Evolutionary conservation across 1,139 yeast species (phyloP).

Genomic region (Blastobotrys illinoisensis): DNA sequence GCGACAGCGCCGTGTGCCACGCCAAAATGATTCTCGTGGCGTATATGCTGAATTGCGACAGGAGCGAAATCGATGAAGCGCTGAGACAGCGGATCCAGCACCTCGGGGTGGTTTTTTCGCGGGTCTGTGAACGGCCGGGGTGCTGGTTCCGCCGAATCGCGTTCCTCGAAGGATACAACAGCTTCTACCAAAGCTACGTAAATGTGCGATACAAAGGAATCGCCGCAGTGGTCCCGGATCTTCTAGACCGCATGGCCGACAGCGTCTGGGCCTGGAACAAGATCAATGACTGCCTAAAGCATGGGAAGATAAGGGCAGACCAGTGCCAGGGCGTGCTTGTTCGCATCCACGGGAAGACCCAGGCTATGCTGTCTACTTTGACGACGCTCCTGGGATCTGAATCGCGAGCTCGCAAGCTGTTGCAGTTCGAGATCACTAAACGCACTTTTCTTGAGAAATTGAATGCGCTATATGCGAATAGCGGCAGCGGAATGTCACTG

Average conservation of each 20-base stretch:
- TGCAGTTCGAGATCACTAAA: slow-evolving; percentile 16
- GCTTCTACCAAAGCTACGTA: slow-evolving; percentile 20
- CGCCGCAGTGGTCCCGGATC: slow-evolving; percentile 12
- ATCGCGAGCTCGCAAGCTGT: slow-evolving; percentile 15
- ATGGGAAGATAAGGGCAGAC: slow-evolving; percentile 2
- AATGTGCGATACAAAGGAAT: slow-evolving; percentile 22
- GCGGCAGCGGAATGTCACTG: background rate
- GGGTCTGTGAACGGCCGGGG: slow-evolving; percentile 17
- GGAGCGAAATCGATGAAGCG: slow-evolving; percentile 10
- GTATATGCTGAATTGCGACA: slow-evolving; percentile 19
- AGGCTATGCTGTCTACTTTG: slow-evolving; percentile 10
- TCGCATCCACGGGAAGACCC: slow-evolving; percentile 10
- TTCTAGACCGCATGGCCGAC: slow-evolving; percentile 8
- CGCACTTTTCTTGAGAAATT: slow-evolving; percentile 14
- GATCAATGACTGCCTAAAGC: slow-evolving; percentile 1
- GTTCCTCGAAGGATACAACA: slow-evolving; percentile 22
- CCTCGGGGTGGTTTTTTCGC: slow-evolving; percentile 20
- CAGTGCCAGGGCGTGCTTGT: slow-evolving; percentile 5
- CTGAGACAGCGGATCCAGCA: slow-evolving; percentile 15
- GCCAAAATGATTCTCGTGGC: slow-evolving; percentile 25
- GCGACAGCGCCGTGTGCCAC: slow-evolving; percentile 18
- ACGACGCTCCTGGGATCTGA: slow-evolving; percentile 16
- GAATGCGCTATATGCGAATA: background rate
- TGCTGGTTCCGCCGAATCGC: slow-evolving; percentile 19
- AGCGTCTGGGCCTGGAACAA: slow-evolving; percentile 4